Conservation (phyloP, 1,284 basidiomycete genomes). For the Ustilago tritici region DNA sequence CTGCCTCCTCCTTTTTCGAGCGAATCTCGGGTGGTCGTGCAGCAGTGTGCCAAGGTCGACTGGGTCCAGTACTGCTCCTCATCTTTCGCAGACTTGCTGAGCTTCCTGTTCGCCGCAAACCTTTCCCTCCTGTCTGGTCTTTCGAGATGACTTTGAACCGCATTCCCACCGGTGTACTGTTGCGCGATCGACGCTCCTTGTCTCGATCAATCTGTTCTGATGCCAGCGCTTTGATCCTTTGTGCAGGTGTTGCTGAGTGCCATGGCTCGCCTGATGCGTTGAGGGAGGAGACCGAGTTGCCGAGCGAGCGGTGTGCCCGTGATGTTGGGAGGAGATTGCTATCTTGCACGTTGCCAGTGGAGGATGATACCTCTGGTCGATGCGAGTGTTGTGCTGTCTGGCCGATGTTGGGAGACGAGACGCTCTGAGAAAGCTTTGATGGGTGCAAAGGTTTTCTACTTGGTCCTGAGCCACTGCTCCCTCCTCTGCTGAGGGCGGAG, state of each 20-base stretch:
- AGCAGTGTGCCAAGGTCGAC: constrained; percentile 33
- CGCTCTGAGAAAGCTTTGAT: constrained; percentile 41
- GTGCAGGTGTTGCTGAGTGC: constrained; percentile 18
- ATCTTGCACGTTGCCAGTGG: background rate
- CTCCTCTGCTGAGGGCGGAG: constrained; percentile 34
- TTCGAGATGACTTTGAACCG: constrained; percentile 48
- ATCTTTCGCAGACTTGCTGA: constrained; percentile 44
- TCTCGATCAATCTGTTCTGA: constrained; percentile 48
- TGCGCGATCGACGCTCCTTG: constrained; percentile 34
- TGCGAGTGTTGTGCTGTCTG: constrained; percentile 6
- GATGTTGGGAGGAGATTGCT: background rate
- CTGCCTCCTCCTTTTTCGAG: constrained; percentile 48
- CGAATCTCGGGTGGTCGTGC: constrained; percentile 43
- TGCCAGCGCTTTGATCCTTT: constrained; percentile 44
- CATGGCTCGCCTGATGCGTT: constrained; percentile 19
- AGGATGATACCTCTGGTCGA: background rate
- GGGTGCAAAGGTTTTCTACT: constrained; percentile 34
- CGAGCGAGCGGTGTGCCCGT: constrained; percentile 24
- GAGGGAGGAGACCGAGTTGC: constrained; percentile 32
- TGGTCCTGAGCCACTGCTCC: constrained; percentile 3
- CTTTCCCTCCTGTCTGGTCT: constrained; percentile 21
- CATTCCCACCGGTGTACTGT: constrained; percentile 35
- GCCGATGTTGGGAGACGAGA: constrained; percentile 34
- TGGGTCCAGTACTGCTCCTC: constrained; percentile 27
- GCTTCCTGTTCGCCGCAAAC: constrained; percentile 36